phyloP scores from a whole-genome alignment of 345 rosid species.

The Syzygium jambos region DNA sequence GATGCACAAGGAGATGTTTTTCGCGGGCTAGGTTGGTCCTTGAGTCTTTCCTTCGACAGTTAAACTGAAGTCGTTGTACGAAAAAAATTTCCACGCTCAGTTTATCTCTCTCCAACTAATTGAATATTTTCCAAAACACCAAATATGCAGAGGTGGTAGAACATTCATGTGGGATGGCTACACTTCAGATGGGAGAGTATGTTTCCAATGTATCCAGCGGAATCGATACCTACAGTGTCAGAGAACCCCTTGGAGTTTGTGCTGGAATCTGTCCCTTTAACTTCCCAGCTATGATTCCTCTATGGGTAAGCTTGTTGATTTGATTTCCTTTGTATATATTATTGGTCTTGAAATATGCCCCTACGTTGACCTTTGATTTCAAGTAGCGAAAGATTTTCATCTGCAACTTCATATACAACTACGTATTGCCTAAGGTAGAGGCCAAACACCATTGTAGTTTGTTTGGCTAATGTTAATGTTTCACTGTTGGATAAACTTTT shows the following conservation, averaged over 20 bases:
- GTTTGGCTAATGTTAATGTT: not conserved
- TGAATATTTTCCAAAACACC: not conserved
- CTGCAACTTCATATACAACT: not conserved
- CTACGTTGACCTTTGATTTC: not conserved
- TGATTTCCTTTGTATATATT: not conserved
- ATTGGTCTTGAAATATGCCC: not conserved
- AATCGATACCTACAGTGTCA: conserved; percentile 82
- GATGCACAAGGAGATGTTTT: conserved; percentile 98
- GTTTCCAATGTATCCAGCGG: conserved; percentile 84
- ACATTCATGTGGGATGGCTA: conserved; percentile 97
- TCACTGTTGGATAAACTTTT: not conserved
- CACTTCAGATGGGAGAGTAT: conserved; percentile 94
- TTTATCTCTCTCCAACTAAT: not conserved
- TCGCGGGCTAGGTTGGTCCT: conserved; percentile 75
- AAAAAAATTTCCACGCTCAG: not conserved
- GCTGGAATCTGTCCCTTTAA: conserved; percentile 99
- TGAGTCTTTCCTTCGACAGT: not conserved
- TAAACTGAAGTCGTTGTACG: not conserved
- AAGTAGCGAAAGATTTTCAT: not conserved
- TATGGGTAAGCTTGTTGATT: conserved; percentile 54
- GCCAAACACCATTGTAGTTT: not conserved
- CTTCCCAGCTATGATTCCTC: conserved; percentile 99
- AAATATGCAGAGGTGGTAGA: conserved; percentile 81
- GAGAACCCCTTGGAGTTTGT: conserved; percentile 97
- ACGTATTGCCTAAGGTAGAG: not conserved